phyloP scores from a whole-genome alignment of 2,329 filamentous ascomycete genomes.

The Calonectria hongkongensis region DNA sequence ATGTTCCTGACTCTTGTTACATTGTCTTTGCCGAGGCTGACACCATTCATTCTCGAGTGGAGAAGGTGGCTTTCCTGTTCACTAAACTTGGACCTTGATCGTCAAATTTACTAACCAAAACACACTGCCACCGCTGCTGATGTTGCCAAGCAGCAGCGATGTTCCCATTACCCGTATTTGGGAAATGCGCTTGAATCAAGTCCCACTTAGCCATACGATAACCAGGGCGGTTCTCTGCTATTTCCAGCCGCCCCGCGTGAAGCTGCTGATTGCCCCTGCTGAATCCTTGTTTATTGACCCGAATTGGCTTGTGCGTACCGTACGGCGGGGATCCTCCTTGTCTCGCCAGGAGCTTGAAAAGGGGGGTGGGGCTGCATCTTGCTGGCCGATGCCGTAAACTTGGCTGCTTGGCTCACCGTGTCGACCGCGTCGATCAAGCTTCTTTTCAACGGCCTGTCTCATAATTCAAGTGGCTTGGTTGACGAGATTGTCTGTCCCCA shows the following conservation, averaged over 20 bases:
- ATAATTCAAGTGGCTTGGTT: neutral
- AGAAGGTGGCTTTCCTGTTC: neutral
- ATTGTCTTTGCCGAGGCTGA: neutral
- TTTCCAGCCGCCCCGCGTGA: constrained; percentile 23
- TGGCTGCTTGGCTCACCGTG: constrained; percentile 23
- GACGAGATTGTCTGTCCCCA: constrained; percentile 35
- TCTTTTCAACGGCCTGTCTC: constrained; percentile 1
- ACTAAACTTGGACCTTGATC: neutral
- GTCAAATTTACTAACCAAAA: constrained; percentile 5
- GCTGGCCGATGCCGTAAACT: constrained; percentile 17
- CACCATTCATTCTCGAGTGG: constrained; percentile 1
- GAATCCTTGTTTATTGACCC: constrained; percentile 16
- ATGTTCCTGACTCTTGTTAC: neutral
- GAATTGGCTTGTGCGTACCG: constrained; percentile 28
- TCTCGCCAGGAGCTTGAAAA: constrained; percentile 3
- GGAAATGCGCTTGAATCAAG: constrained; percentile 12
- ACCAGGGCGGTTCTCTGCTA: neutral
- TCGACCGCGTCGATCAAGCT: constrained; percentile 13
- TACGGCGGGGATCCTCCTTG: constrained; percentile 12
- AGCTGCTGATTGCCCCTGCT: constrained; percentile 20
- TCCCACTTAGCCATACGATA: constrained; percentile 15
- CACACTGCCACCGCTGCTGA: neutral
- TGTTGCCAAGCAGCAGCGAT: neutral
- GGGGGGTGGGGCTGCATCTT: constrained; percentile 8
- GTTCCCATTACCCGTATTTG: constrained; percentile 30